Evolutionary conservation across 768 basidiomycete genomes (phyloP), one percentile per base, ranked within the genome.

Genomic region (Boletus speciosus): DNA sequence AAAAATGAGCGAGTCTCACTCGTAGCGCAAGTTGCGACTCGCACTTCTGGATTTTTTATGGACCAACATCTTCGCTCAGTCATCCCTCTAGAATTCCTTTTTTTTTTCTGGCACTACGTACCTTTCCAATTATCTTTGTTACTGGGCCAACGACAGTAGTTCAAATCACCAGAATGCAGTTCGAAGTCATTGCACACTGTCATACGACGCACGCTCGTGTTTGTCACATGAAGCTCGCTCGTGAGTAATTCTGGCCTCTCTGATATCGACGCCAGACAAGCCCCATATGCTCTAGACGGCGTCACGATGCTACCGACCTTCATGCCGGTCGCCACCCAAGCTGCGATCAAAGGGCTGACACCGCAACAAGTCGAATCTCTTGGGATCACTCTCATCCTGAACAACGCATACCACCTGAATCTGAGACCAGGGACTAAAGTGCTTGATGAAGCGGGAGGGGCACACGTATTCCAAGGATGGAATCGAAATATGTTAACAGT

Each of bases 281-380:
- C 42, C 47, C 3, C 29, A 29, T 29, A 19, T 32, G 42, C 19
- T 59, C 23, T 56, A 91, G 90, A 93, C 74, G 90, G 90, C 9
- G 73, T 80, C 37, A 93, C 91, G 2, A 82, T 87, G 77, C 74
- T 93, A 19, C 92, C 92, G 2, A 91, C 92, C 0, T 95, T 95
- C 63, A 95, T 94, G 93, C 93, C 92, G 4, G 91, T 94, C 9
- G 92, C 91, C 3, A 95, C 93, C 5, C 93, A 95, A 66, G 91
- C 88, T 16, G 88, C 92, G 6, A 91, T 95, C 65, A 96, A 96
- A 71, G 91, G 92, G 4, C 73, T 95, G n/a, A 92, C 91, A 6
- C 72, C 90, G 19, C 86, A 90, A 55, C 90, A 94, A 71, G 83
- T 89, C 37, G 89, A 93, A 66, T 77, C 84, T 3, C 78, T 93